Evolutionary conservation across 2,329 filamentous ascomycete genomes (phyloP).

Genomic region (Delphinella strobiligena): DNA sequence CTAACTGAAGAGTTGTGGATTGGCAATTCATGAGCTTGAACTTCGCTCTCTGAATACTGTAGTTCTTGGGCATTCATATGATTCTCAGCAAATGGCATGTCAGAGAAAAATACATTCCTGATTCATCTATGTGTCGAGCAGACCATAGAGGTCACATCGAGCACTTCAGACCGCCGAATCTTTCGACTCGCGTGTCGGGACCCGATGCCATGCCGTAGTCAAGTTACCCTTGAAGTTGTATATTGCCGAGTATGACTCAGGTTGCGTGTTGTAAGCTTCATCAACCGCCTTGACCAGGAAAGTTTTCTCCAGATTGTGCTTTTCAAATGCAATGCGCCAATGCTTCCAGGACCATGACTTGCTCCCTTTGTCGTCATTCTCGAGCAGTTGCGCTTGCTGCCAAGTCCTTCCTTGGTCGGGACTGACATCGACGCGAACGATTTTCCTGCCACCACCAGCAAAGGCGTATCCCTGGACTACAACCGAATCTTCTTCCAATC

Average conservation of each 20-base stretch:
- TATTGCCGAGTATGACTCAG: constrained; percentile 46
- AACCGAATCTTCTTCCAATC: constrained; percentile 13
- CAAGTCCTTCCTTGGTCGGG: constrained; percentile 51
- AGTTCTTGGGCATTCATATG: no score
- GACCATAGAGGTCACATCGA: no score
- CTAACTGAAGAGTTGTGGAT: no score
- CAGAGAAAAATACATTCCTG: no score
- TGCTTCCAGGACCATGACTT: constrained; percentile 53
- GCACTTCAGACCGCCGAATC: no score
- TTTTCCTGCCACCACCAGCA: constrained; percentile 52
- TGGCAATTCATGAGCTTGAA: no score
- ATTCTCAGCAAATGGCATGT: no score
- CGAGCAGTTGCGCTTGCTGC: constrained; percentile 49
- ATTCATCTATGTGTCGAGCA: no score
- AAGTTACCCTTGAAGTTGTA: constrained; percentile 55
- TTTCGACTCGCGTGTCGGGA: no score
- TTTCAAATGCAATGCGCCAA: constrained; percentile 39
- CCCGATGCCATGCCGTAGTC: constrained; percentile 55
- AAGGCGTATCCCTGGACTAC: constrained; percentile 52
- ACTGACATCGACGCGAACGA: constrained; percentile 56
- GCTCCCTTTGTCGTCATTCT: constrained; percentile 36
- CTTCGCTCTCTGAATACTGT: no score
- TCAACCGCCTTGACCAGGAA: constrained; percentile 56
- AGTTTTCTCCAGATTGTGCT: constrained; percentile 30
- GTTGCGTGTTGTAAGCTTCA: constrained; percentile 55